Evolutionary conservation across 2,329 filamentous ascomycete genomes (phyloP).

Genomic region (Boeremia lycopersici): DNA sequence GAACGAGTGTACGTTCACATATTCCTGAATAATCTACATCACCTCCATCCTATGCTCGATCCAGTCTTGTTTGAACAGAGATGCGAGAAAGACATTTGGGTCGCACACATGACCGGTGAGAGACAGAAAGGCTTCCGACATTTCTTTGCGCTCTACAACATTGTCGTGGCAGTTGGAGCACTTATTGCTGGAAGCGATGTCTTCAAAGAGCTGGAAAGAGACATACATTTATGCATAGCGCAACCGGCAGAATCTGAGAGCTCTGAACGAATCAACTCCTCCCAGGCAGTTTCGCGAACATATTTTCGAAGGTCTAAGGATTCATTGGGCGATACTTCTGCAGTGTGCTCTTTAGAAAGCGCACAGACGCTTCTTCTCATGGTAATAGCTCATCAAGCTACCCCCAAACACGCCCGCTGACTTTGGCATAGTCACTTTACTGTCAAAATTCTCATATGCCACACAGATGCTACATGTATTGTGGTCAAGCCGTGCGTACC

Average conservation of each 20-base stretch:
- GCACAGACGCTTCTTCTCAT: background rate
- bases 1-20: background rate
- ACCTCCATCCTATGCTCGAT: background rate
- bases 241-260: background rate
- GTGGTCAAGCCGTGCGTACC: slow-evolving; percentile 1
- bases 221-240: background rate
- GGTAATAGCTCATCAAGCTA: background rate
- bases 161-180: background rate
- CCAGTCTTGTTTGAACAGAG: background rate
- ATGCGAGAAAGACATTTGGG: background rate
- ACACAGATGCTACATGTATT: slow-evolving; percentile 1
- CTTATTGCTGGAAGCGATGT: background rate
- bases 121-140: background rate
- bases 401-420: background rate
- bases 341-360: background rate
- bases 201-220: background rate
- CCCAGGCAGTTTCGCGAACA: background rate
- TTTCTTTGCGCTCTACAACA: background rate
- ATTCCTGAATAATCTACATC: background rate
- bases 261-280: background rate
- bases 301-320: slow-evolving; percentile 1
- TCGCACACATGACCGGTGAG: background rate
- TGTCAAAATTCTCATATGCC: background rate
- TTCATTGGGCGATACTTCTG: background rate
- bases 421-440: background rate